Evolutionary conservation across 2,329 filamentous ascomycete species (phyloP), one percentile per base, ranked within the genome.

Genomic region (Curvularia spicifera): DNA sequence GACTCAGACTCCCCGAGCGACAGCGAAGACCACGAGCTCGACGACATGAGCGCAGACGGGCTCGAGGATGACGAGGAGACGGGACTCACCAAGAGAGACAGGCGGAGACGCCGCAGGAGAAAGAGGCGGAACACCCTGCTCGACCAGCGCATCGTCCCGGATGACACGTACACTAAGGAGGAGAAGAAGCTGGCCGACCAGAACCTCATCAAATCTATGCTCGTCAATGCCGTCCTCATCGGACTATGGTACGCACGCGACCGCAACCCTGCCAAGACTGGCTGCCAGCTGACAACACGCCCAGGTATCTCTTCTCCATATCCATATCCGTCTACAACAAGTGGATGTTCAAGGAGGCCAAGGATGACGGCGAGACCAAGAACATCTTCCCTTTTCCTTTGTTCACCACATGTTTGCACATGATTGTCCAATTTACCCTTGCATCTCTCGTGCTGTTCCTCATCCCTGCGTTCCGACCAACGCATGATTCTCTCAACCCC

Each of bases 401-500:
- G 49, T 98, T 98, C 78, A 97, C 93, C 10, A 99, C 95, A 3
- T 91, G 91, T 64, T 83, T 95, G 76, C 95, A 99, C 80, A 98
- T 98, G 93, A 81, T 77, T 22, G 93, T 99, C 49, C 95, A 99
- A 75, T 98, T 98, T 78, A 78, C 83, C 15, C 86, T 98, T 42
- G 85, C 95, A 8, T 87, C 85, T 18, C 77, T 90, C 43, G 89
- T 97, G 28, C 85, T 99, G 52, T 94, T 88, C 75, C 84, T 94
- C 61, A 81, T 98, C 54, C 95, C 95, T 20, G 90, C 88, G 1
- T 82, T 97, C 62, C 89, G 95, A 59, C 94, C 93, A 4, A 83
- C 81, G 78, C 64, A 81, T 79, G 76, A 78, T 53, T 75, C 74
- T 39, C 66, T 78, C 53, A 72, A 74, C 54, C 67, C 74, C 1